A percentile compares a stretch with the other conserved stretches of the same genome.
Evolutionary conservation across 345 rosid genomes (phyloP).

Genomic region (Gossypium thurberi): DNA sequence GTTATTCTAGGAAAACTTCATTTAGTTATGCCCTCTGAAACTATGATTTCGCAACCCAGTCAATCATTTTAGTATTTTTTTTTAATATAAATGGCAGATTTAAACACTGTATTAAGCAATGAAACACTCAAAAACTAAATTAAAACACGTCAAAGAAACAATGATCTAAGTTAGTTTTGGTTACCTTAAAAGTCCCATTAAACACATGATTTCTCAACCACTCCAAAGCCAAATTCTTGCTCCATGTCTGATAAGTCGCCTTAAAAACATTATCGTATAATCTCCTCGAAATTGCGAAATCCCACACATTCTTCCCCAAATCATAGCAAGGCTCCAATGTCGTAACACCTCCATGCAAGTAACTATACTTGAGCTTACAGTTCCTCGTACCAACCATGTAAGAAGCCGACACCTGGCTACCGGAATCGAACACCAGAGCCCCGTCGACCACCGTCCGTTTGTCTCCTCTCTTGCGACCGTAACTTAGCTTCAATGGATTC

Average conservation of each 20-base stretch:
- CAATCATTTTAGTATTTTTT: no score
- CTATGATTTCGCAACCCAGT: no score
- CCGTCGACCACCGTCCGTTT: slow-evolving; percentile 69
- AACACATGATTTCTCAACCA: slow-evolving; percentile 61
- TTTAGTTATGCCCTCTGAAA: no score
- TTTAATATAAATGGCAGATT: not conserved
- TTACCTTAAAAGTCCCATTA: slow-evolving; percentile 65
- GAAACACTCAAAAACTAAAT: not conserved
- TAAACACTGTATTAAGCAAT: not conserved
- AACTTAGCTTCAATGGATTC: slow-evolving; percentile 74
- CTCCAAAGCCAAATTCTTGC: slow-evolving; percentile 67
- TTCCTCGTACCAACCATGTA: slow-evolving; percentile 61
- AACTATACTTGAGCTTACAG: slow-evolving; percentile 80
- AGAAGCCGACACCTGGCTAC: slow-evolving; percentile 71
- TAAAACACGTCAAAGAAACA: not conserved
- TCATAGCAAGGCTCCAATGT: slow-evolving; percentile 82
- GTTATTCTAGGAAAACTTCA: no score
- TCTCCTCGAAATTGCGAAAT: slow-evolving; percentile 57
- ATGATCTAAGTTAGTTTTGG: not conserved
- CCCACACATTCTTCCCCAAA: slow-evolving; percentile 71
- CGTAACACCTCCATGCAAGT: slow-evolving; percentile 52
- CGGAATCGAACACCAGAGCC: slow-evolving; percentile 46
- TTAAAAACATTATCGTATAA: slow-evolving; percentile 53
- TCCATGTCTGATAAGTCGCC: slow-evolving; percentile 78
- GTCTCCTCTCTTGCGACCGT: slow-evolving; percentile 60